These are phyloP conservation scores for Parascedosporium putredinis DNA, from an alignment of 2,329 filamentous ascomycete genomes.

Conservation along the genomic window DNA sequence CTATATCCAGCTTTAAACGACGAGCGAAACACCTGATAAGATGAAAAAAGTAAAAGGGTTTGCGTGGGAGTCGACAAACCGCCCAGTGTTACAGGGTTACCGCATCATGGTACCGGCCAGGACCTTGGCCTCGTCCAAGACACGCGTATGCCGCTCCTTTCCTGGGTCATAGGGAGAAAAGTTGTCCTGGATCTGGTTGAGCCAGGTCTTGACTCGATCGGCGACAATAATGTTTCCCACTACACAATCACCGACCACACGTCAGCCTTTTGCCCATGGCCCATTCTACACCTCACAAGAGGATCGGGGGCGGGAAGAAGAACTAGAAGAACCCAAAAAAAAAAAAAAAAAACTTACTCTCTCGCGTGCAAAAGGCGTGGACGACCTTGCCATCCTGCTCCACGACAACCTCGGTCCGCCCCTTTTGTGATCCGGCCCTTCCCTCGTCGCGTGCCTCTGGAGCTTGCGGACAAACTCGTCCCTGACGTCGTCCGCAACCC, in stretches of 20 bases:
- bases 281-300: too few species aligned
- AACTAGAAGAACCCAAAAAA: neutral
- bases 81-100: neutral
- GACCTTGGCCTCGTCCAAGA: conserved; percentile 1
- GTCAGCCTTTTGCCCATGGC: too few species aligned
- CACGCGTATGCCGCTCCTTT: neutral
- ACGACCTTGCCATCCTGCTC: conserved; percentile 42
- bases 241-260: too few species aligned
- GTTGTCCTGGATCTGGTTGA: conserved; percentile 6
- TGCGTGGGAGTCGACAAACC: too few species aligned
- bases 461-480: conserved; percentile 43
- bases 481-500: conserved; percentile 46
- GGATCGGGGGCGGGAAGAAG: neutral
- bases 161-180: neutral
- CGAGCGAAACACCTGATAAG: too few species aligned
- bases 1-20: too few species aligned
- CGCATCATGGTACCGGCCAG: neutral
- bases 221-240: conserved; percentile 2
- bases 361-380: conserved; percentile 47
- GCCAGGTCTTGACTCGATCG: conserved; percentile 1
- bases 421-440: conserved; percentile 14
- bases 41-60: too few species aligned
- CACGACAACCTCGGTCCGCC: conserved; percentile 37
- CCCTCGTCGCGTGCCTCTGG: conserved; percentile 20
- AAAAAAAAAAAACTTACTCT: conserved; percentile 21